These are phyloP conservation scores for Azolla pinnata DNA, from an alignment of 75 land plant genomes.

Conservation along the genomic window DNA sequence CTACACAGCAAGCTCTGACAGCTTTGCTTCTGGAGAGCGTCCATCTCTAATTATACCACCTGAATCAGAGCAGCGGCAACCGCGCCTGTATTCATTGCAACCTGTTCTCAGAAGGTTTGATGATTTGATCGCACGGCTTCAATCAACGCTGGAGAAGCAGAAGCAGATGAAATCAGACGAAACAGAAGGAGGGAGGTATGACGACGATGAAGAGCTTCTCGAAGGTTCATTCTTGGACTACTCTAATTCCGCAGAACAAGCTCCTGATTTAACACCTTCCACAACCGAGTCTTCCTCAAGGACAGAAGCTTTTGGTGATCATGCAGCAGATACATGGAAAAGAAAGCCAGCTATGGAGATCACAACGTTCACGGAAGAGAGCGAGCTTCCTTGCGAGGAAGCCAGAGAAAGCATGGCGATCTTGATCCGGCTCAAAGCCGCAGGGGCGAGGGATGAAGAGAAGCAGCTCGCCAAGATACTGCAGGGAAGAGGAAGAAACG, in stretches of 20 bases:
- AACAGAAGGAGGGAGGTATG: slow-evolving; percentile 3
- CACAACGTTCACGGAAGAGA: slow-evolving; percentile 7
- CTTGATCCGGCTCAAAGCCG: slow-evolving; percentile 16
- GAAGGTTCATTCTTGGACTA: too few species aligned
- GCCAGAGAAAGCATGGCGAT: slow-evolving; percentile 15
- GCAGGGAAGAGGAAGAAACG: background rate
- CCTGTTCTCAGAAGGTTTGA: slow-evolving; percentile 66
- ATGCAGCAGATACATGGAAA: too few species aligned
- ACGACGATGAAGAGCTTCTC: slow-evolving; percentile 37
- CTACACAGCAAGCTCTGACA: too few species aligned
- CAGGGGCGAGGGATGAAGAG: slow-evolving; percentile 4
- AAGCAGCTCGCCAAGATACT: slow-evolving; percentile 6
- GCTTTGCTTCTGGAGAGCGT: too few species aligned
- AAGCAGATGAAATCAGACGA: background rate
- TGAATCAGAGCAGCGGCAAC: slow-evolving; percentile 10
- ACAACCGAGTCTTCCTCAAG: too few species aligned
- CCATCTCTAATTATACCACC: too few species aligned
- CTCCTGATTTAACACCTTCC: too few species aligned
- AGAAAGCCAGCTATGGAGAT: slow-evolving; percentile 12
- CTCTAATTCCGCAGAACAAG: too few species aligned
- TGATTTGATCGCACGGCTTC: slow-evolving; percentile 61
- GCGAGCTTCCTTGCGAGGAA: slow-evolving; percentile 2
- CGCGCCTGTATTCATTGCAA: too few species aligned
- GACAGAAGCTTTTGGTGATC: too few species aligned
- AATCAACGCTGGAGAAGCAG: slow-evolving; percentile 2